phyloP scores from a whole-genome alignment of 805 yeast genomes.

The Barnettozyma salicaria region DNA sequence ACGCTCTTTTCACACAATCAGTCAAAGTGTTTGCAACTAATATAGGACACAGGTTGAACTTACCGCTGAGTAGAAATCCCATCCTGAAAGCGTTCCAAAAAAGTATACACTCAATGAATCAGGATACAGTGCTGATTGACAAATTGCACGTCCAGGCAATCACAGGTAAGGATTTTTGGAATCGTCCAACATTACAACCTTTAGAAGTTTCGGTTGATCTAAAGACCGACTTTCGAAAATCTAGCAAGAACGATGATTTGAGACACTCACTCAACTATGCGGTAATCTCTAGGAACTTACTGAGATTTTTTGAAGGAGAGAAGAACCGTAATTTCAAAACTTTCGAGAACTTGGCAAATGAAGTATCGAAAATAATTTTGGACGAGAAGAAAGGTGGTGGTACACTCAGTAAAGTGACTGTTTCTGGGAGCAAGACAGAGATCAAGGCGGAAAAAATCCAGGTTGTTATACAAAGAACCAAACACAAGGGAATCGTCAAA shows the following conservation, averaged over 20 bases:
- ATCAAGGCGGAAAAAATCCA: constrained; percentile 50
- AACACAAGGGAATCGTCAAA: constrained; percentile 11
- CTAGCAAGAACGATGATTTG: constrained; percentile 79
- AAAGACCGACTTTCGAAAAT: constrained; percentile 59
- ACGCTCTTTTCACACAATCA: too few relatives aligned
- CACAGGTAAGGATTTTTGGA: constrained; percentile 75
- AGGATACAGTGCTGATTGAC: constrained; percentile 23
- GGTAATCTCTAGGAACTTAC: constrained; percentile 63
- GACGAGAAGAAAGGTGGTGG: constrained; percentile 43
- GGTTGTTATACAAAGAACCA: constrained; percentile 34
- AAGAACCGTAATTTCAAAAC: constrained; percentile 33
- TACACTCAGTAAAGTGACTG: constrained; percentile 34
- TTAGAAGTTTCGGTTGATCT: constrained; percentile 53
- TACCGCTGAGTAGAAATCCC: too few relatives aligned
- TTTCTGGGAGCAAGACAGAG: constrained; percentile 48
- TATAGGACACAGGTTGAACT: too few relatives aligned
- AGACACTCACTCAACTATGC: constrained; percentile 85
- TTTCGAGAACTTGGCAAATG: constrained; percentile 37
- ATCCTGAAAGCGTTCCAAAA: background rate
- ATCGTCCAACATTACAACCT: constrained; percentile 60
- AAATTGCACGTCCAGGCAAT: constrained; percentile 56
- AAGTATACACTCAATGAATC: constrained; percentile 2
- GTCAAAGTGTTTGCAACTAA: constrained; percentile 1
- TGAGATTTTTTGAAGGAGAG: constrained; percentile 41
- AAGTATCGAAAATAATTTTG: constrained; percentile 40